phyloP scores from a whole-genome alignment of 192 early-diverging fungal genomes.

The Phycomyces nitens region DNA sequence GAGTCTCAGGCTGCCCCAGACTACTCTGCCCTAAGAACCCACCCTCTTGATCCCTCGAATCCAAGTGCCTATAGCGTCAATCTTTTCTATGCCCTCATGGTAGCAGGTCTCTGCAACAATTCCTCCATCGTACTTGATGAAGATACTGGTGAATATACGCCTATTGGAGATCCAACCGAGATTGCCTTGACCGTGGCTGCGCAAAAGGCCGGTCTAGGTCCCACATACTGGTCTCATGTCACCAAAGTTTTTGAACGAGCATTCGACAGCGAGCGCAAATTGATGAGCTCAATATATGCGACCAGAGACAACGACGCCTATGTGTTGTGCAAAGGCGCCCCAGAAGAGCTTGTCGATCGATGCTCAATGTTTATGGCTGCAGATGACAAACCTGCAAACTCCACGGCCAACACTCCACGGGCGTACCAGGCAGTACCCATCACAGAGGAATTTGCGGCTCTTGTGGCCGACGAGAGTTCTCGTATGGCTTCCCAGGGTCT shows the following conservation, averaged over 20 bases:
- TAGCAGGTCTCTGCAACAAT: slow-evolving; percentile 85
- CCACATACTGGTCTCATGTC: slow-evolving; percentile 55
- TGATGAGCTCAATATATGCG: slow-evolving; percentile 84
- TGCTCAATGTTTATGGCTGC: slow-evolving; percentile 36
- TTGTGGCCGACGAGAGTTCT: slow-evolving; percentile 56
- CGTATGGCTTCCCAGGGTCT: slow-evolving; percentile 83
- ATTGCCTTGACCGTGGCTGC: slow-evolving; percentile 86
- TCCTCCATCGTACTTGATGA: slow-evolving; percentile 52
- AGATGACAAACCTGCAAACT: slow-evolving; percentile 19
- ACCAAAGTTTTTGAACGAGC: slow-evolving; percentile 73
- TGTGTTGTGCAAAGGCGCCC: slow-evolving; percentile 87
- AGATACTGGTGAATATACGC: slow-evolving; percentile 51
- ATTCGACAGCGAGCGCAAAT: slow-evolving; percentile 93
- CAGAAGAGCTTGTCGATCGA: slow-evolving; percentile 78
- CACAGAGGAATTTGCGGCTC: slow-evolving; percentile 58
- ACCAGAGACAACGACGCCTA: slow-evolving; percentile 36
- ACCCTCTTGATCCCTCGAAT: slow-evolving; percentile 10
- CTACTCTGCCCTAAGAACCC: slow-evolving; percentile 21
- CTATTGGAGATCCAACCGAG: slow-evolving; percentile 93
- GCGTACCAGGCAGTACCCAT: slow-evolving; percentile 36
- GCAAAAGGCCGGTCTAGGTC: slow-evolving; percentile 75
- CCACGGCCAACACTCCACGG: background rate
- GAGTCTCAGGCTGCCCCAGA: slow-evolving; percentile 1
- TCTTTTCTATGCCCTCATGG: slow-evolving; percentile 55
- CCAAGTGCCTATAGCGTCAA: background rate